phyloP scores from a whole-genome alignment of 805 yeast genomes.

The Yamadazyma philogaea region DNA sequence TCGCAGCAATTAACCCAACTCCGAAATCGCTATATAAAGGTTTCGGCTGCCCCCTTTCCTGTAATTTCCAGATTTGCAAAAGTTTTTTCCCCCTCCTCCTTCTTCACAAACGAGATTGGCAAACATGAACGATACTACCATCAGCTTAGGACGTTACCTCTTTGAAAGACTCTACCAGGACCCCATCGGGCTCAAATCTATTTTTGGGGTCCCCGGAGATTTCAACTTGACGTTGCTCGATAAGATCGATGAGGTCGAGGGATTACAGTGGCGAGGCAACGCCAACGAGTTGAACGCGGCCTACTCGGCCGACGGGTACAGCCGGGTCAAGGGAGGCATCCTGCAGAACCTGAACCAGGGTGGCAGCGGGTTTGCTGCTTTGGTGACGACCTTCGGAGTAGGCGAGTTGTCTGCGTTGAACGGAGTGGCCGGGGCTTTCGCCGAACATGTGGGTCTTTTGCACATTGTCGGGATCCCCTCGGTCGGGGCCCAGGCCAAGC shows the following conservation, averaged over 20 bases:
- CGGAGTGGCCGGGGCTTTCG: constrained; percentile 85
- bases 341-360: constrained; percentile 4
- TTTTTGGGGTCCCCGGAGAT: constrained; percentile 82
- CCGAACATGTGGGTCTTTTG: constrained; percentile 82
- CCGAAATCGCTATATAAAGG: constrained; percentile 1
- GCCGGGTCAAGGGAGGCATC: constrained; percentile 63
- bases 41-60: neutral
- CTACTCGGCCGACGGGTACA: constrained; percentile 85
- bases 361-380: constrained; percentile 46
- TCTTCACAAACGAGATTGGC: too few species aligned
- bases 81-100: too few species aligned
- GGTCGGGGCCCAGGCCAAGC: constrained; percentile 55
- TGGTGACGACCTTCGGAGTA: constrained; percentile 86
- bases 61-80: too few species aligned
- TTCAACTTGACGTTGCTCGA: constrained; percentile 72
- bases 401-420: constrained; percentile 83
- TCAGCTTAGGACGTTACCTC: constrained; percentile 71
- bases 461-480: constrained; percentile 89
- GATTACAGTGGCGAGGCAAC: constrained; percentile 85
- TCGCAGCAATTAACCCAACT: constrained; percentile 3
- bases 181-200: constrained; percentile 55
- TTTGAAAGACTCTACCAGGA: constrained; percentile 74
- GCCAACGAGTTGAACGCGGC: constrained; percentile 89
- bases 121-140: constrained; percentile 22
- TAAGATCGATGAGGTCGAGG: constrained; percentile 69